Evolutionary conservation across 1,139 yeast genomes (phyloP), one percentile per base, ranked within the genome.

Genomic region (Scheffersomyces cryptocercus): DNA sequence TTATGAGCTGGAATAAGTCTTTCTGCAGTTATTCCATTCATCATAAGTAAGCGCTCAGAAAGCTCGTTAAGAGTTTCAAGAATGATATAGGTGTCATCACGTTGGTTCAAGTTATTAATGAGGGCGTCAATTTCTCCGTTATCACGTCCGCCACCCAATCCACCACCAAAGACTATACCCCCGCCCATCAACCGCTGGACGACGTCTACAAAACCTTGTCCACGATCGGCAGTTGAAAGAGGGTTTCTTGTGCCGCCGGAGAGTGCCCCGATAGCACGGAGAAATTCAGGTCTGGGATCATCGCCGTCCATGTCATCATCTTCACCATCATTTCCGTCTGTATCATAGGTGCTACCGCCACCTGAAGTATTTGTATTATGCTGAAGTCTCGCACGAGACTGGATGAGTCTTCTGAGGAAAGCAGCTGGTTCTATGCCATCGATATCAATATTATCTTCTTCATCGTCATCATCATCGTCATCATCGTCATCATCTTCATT

Each of bases 31-130:
- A 82, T 59, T 3, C 78, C 82, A 48, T 83, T 82, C 81, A 83
- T 81, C 90, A 86, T 84, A 40, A 86, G 64, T 10, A 86, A 57
- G 41, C 79, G 67, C 52, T 81, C 88, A 13, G 85, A 77, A 24
- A 86, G 61, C 55, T 84, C 88, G 50, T 77, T 82, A 43, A 85
- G 64, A 5, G 84, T 77, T 55, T 85, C 91, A 41, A 77, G 58
- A 4, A 79, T 59, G 24, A 77, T 44, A 46, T 65, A 79, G 0
- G 81, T 64, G 50, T 79, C 82, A 1, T 70, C 75, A 10, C 79
- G 65, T 42, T 67, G 73, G 31, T 60, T 61, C 37, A 82, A 59
- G 33, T 74, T 76, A 7, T 66, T 62, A 1, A 79, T 58, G 24
- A 81, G 61, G 1, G 66, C 66, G 33, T 65, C 64, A 36, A 76